A percentile compares a stretch with the other conserved stretches of the same genome.
phyloP scores from a whole-genome alignment of 768 basidiomycete species.

The Auriculariales sp. region DNA sequence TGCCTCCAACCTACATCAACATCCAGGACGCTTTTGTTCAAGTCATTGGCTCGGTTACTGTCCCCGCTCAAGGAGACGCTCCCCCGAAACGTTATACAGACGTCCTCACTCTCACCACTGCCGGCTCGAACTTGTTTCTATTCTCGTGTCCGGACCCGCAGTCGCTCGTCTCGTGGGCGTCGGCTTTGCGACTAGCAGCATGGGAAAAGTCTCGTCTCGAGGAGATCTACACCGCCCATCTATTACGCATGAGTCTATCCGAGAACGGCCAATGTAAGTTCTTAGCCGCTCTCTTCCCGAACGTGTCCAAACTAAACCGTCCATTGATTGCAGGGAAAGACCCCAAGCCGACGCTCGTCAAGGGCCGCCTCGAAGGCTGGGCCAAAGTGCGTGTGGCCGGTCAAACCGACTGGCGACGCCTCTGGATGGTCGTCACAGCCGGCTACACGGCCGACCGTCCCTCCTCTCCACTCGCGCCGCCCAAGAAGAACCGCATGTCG shows the following conservation, averaged over 20 bases:
- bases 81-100: conserved; percentile 51
- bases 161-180: conserved; percentile 76
- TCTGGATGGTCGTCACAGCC: conserved; percentile 67
- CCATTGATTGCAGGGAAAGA: conserved; percentile 23
- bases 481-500: conserved; percentile 51
- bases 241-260: conserved; percentile 64
- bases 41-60: conserved; percentile 60
- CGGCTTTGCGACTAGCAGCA: conserved; percentile 73
- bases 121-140: conserved; percentile 76
- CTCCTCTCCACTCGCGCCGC: conserved; percentile 18
- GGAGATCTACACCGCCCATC: conserved; percentile 94
- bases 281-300: not conserved
- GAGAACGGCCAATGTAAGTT: conserved; percentile 21
- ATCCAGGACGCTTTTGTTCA: conserved; percentile 77
- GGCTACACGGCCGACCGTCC: conserved; percentile 18
- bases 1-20: conserved; percentile 78
- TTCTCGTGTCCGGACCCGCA: conserved; percentile 70
- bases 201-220: conserved; percentile 95
- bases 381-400: conserved; percentile 83
- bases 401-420: conserved; percentile 90
- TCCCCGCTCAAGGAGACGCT: conserved; percentile 33
- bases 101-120: conserved; percentile 85
- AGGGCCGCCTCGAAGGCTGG: conserved; percentile 81
- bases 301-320: not conserved
- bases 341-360: conserved; percentile 46